phyloP scores from a whole-genome alignment of 2,329 filamentous ascomycete species.

The Botryotinia globosa region DNA sequence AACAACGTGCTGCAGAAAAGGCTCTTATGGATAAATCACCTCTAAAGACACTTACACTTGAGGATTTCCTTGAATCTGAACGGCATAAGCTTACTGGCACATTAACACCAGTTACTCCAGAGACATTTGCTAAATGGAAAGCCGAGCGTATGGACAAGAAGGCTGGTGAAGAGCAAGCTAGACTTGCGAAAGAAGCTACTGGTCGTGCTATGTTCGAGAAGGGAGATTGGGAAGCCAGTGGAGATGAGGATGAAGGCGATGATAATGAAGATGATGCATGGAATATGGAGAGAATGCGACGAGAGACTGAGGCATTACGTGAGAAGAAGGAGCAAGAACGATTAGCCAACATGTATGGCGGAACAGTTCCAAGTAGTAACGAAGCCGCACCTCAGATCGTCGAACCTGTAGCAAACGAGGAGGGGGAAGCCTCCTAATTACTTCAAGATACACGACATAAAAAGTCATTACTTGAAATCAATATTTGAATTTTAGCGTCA shows the following conservation, averaged over 20 bases:
- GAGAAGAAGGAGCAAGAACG: slow-evolving; percentile 76
- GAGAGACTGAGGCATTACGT: slow-evolving; percentile 77
- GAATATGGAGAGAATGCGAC: slow-evolving; percentile 79
- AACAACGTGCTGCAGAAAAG: slow-evolving; percentile 93
- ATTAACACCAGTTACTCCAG: slow-evolving; percentile 88
- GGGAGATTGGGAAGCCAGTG: slow-evolving; percentile 79
- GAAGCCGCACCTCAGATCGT: slow-evolving; percentile 22
- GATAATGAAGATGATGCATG: slow-evolving; percentile 53
- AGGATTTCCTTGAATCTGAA: slow-evolving; percentile 96
- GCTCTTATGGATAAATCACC: slow-evolving; percentile 94
- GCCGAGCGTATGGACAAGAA: slow-evolving; percentile 92
- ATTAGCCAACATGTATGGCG: slow-evolving; percentile 38
- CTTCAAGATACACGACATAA: slow-evolving; percentile 15
- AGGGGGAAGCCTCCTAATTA: slow-evolving; percentile 29
- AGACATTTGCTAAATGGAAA: slow-evolving; percentile 96
- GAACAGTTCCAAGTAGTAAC: slow-evolving; percentile 26
- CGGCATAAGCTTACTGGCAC: slow-evolving; percentile 90
- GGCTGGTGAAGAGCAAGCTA: slow-evolving; percentile 85
- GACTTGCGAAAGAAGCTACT: slow-evolving; percentile 90
- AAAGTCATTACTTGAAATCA: slow-evolving; percentile 7
- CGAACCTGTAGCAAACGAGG: slow-evolving; percentile 22
- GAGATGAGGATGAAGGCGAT: slow-evolving; percentile 50
- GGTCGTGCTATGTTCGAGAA: slow-evolving; percentile 94
- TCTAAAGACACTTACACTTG: slow-evolving; percentile 87
- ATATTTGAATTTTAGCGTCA: slow-evolving; percentile 31